Percentiles rank a stretch among this genome's conserved stretches.
Conservation (phyloP, 1,139 yeast genomes). For the Cylindricascospora bacillispora region DNA sequence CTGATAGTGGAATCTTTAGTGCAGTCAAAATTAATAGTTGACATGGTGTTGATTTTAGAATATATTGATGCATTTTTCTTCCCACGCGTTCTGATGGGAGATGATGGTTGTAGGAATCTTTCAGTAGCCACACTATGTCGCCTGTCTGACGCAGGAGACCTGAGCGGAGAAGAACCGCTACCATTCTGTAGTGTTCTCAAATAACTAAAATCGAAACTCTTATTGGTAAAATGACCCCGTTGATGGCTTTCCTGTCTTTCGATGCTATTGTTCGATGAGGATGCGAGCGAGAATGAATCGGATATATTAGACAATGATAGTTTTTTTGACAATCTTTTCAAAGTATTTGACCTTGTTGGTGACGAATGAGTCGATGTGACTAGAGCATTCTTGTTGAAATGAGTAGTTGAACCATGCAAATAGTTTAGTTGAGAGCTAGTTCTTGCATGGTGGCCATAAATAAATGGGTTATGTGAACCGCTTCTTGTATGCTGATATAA, state of each 20-base stretch:
- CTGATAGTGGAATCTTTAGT: constrained; percentile 4
- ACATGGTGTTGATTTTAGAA: constrained; percentile 1
- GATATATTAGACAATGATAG: constrained; percentile 23
- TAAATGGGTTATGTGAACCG: too few relatives aligned
- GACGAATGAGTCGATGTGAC: constrained; percentile 21
- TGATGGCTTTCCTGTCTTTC: constrained; percentile 5
- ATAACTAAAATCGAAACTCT: constrained; percentile 23
- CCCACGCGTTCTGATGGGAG: neutral
- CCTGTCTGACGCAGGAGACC: constrained; percentile 11
- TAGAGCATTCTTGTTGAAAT: too few relatives aligned
- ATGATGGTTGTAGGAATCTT: too few relatives aligned
- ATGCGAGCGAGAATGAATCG: constrained; percentile 8
- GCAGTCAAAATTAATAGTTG: constrained; percentile 1
- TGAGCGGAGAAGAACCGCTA: constrained; percentile 19
- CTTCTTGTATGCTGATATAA: too few relatives aligned
- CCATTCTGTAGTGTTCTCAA: constrained; percentile 19
- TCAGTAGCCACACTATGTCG: constrained; percentile 16
- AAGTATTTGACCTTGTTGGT: constrained; percentile 18
- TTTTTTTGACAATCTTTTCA: constrained; percentile 20
- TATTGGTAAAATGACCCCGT: constrained; percentile 14
- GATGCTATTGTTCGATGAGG: constrained; percentile 2
- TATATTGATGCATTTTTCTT: neutral
- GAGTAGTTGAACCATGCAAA: too few relatives aligned
- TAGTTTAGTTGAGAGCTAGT: too few relatives aligned
- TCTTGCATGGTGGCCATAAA: too few relatives aligned